These are phyloP conservation scores for Cytauxzoon felis DNA, from an alignment of 169 alveolate species.

Conservation along the genomic window DNA sequence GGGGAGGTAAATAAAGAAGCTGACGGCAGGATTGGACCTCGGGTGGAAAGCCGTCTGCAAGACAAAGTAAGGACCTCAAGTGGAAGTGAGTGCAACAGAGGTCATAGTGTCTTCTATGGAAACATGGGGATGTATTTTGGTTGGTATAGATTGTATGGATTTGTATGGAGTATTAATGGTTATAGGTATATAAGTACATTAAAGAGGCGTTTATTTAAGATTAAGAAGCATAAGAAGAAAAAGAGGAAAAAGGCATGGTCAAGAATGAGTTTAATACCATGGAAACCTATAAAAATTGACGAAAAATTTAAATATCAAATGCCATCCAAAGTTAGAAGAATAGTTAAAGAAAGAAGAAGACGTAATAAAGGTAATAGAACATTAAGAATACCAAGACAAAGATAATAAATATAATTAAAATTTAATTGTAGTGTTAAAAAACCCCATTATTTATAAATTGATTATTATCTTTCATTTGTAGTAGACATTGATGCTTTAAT, in stretches of 20 bases:
- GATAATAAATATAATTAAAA: too few relatives aligned
- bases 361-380: conserved; percentile 63
- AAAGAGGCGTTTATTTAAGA: conserved; percentile 71
- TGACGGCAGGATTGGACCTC: too few relatives aligned
- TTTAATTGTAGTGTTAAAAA: too few relatives aligned
- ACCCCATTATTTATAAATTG: too few relatives aligned
- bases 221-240: conserved; percentile 75
- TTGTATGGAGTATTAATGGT: too few relatives aligned
- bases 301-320: conserved; percentile 49
- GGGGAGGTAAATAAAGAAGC: too few relatives aligned
- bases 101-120: too few relatives aligned
- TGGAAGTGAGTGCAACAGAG: too few relatives aligned
- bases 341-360: conserved; percentile 68
- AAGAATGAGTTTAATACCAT: conserved; percentile 67
- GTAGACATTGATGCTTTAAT: conserved; percentile 38
- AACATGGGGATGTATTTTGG: too few relatives aligned
- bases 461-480: not conserved
- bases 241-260: conserved; percentile 71
- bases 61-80: too few relatives aligned
- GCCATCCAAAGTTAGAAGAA: conserved; percentile 65
- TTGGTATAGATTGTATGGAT: too few relatives aligned
- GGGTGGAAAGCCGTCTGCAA: too few relatives aligned
- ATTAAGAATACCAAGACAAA: conserved; percentile 48
- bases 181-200: conserved; percentile 69
- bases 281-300: conserved; percentile 63